Base-by-base conservation (phyloP, 371 early-diverging fungal species). In the Circinella minor region DNA sequence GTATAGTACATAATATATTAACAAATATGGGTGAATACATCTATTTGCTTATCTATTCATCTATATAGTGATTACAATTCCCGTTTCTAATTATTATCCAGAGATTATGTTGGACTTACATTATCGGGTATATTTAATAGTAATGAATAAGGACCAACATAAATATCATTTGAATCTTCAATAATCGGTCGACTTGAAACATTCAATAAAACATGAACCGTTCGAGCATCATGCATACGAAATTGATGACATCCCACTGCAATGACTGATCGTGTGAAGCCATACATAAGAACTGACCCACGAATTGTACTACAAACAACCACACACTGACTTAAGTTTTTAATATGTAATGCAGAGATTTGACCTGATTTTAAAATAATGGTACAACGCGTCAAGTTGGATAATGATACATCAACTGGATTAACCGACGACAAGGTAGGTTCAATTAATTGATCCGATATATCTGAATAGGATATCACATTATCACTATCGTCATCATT, bases 181-280 rank as follows among this genome's bases (percentile, higher is more conserved):
- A 96, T 95, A 70, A 94, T 93, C 4, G 95, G 94, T 5, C 88
- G 87, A 69, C 93, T 92, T 2, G 90, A 78, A 27, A 90, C 91
- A 63, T 88, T 86, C 15, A 94, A 73, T 34, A 89, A 82, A 15
- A 92, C 81, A 60, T 86, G 84, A 60, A 92, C 84, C 59, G 81
- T 38, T 7, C 66, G 79, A 0, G 92, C 91, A 68, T 88, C 85
- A 76, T 94, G 94, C 88, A 96, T 89, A 57, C 94, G 88, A 59
- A 93, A 87, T 91, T 95, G 95, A 54, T 91, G 92, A 60, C 94
- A 94, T 0, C 84, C 91, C 9, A 89, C 77, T 4, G 89, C 76
- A 11, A 94, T 67, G 0, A 89, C 74, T 36, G 90, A 91, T 18
- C 77, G 70, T 14, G 73, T 81, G 36, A 92, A 84, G 27, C 86